A percentile compares a stretch with the other conserved stretches of the same genome.
phyloP scores from a whole-genome alignment of 2,329 filamentous ascomycete genomes.

The Penicillium sp. region DNA sequence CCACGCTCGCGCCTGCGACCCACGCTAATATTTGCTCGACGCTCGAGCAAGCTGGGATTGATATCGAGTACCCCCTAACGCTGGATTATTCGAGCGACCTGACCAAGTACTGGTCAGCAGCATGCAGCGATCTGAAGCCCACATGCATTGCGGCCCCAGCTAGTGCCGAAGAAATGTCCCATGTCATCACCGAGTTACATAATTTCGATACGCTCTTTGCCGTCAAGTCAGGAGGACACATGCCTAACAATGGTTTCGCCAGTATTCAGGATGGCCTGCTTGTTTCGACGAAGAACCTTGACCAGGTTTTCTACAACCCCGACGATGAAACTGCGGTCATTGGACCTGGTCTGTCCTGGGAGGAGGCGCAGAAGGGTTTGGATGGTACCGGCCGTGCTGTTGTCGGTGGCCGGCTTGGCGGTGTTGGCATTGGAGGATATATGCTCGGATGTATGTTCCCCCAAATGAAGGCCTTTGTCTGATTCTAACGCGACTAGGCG shows the following conservation, averaged over 20 bases:
- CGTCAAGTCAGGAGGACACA: constrained; percentile 52
- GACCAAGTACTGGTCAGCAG: constrained; percentile 48
- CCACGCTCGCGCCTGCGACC: constrained; percentile 19
- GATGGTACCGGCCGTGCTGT: constrained; percentile 33
- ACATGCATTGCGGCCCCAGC: constrained; percentile 50
- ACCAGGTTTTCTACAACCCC: constrained; percentile 36
- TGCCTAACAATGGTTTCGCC: constrained; percentile 47
- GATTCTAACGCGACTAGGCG: constrained; percentile 23
- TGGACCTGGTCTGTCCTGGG: constrained; percentile 38
- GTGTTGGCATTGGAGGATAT: constrained; percentile 49
- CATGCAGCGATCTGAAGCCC: constrained; percentile 44
- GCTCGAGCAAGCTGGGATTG: constrained; percentile 35
- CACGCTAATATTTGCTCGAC: constrained; percentile 40
- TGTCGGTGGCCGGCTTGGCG: constrained; percentile 49
- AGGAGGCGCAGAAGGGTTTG: constrained; percentile 33
- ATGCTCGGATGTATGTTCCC: constrained; percentile 42
- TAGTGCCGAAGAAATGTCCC: constrained; percentile 52
- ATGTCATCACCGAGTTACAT: constrained; percentile 52
- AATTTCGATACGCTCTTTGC: constrained; percentile 53
- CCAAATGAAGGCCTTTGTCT: not conserved
- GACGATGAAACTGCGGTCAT: constrained; percentile 40
- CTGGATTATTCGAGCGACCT: constrained; percentile 40
- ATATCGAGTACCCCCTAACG: constrained; percentile 32
- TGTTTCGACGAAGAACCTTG: constrained; percentile 46
- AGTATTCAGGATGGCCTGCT: constrained; percentile 47